Evolutionary conservation across 805 yeast genomes (phyloP), one percentile per base, ranked within the genome.

Genomic region (Candida khao-thaluensis): DNA sequence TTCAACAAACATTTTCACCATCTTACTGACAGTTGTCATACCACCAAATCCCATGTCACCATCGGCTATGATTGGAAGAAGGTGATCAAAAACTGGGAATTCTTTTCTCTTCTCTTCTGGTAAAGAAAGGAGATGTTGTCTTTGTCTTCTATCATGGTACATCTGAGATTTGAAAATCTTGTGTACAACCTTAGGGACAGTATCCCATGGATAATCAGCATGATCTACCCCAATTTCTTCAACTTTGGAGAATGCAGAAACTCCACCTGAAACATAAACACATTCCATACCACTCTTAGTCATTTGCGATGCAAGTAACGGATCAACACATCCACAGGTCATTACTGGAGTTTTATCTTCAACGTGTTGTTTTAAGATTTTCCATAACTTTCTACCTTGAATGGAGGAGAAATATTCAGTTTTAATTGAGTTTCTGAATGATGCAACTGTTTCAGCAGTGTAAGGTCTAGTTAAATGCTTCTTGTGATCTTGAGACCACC

Each of bases 171-270:
- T 40, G 33, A 44, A 36, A 1, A 44, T 23, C 14, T 22, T 22
- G 4, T 38, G 37, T 10, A 44, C 48, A 18, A 38, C 41, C 20
- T 32, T 76, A n/a, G 85, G 85, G 2, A 80, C 82, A 0, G 85
- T 80, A 48, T 79, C 79, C 49, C 79, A 79, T 0, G 85, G 85
- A 51, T 80, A 80, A 53, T 80, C 85, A 15, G 84, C 85, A 54
- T 77, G 76, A 51, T 80, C 85, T 1, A 84, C 82, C 2, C 79
- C 71, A 3, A 77, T 81, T 47, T 80, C 85, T 50, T 78, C 74
- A 3, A 83, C 79, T 3, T 81, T 69, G 7, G 81, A 78, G 44
- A 79, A 51, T 1, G 75, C 70, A 16, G 77, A 66, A 2, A 80
- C 85, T 79, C 81, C 80, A 1, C 85, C 85, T 21, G 80, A 74